Conservation (phyloP, 1,284 basidiomycete species). For the Polyporus tsugae region DNA sequence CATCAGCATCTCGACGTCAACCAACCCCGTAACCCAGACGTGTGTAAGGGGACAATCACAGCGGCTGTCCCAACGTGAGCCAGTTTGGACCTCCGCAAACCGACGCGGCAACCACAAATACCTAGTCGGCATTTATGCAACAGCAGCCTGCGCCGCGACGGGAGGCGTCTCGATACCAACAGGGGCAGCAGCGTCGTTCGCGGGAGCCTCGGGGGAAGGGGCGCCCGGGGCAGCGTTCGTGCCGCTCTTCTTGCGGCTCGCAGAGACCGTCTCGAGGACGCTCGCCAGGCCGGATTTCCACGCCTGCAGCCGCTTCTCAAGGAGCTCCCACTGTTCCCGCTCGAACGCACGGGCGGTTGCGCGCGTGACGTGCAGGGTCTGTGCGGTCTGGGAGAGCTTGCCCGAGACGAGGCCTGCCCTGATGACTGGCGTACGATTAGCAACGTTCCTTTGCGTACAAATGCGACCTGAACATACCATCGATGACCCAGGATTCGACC, state of each 20-base stretch:
- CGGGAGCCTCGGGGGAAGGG: not conserved
- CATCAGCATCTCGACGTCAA: slow-evolving; percentile 5
- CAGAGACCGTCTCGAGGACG: slow-evolving; percentile 74
- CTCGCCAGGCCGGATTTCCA: slow-evolving; percentile 82
- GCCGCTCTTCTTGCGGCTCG: slow-evolving; percentile 58
- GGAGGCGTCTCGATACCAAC: slow-evolving; percentile 33
- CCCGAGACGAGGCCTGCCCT: slow-evolving; percentile 84
- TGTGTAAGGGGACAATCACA: slow-evolving; percentile 10
- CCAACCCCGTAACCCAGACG: slow-evolving; percentile 1
- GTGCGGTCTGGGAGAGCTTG: slow-evolving; percentile 86
- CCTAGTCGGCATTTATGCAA: slow-evolving; percentile 25
- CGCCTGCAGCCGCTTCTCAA: slow-evolving; percentile 80
- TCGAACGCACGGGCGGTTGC: slow-evolving; percentile 85
- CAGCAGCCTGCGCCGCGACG: slow-evolving; percentile 36
- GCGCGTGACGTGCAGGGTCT: slow-evolving; percentile 79
- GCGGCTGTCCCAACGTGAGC: not conserved
- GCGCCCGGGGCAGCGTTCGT: slow-evolving; percentile 10
- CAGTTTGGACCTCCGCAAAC: not conserved
- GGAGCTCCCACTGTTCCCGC: slow-evolving; percentile 81
- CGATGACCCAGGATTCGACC: slow-evolving; percentile 93
- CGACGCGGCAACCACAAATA: not conserved
- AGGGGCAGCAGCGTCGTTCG: slow-evolving; percentile 17
- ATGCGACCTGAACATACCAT: slow-evolving; percentile 62
- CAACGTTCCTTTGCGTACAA: not conserved
- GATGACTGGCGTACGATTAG: slow-evolving; percentile 65